Base-by-base conservation (phyloP, 805 yeast species). In the Teunomyces stri region DNA sequence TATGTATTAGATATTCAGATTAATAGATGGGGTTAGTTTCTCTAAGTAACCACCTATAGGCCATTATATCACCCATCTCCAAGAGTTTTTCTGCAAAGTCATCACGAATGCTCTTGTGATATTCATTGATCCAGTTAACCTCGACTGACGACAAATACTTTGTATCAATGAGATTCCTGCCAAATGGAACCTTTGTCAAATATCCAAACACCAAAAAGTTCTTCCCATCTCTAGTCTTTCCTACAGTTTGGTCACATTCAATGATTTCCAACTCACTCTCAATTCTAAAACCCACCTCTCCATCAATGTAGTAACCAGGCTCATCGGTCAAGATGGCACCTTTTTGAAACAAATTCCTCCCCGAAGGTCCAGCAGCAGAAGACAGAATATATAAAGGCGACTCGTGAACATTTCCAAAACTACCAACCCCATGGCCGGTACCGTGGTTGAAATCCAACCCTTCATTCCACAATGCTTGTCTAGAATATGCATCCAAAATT, bases 381-480 rank as follows among this genome's bases (percentile, higher is more conserved):
- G 76, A 69, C 49, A 86, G 88, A 50, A 94, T 82, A 12, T 91
- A 96, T 46, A 92, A 78, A 1, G 98, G 98, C 0, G 95, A 94
- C 60, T 95, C 97, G 64, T 94, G 99, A 13, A 94, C 98, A 63
- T 86, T 85, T 40, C 95, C 80, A 62, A 78, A 92, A 16, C 91
- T 78, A 2, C 97, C 98, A n/a, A 94, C 87, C 4, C 99, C 99
- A 66, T 94, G 99, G 1, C 98, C 97, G 0, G 98, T 89, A 7
- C 99, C 98, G 66, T 94, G 99, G 52, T 84, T 80, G 63, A 87
- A 94, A 62, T 88, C 94, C 42, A 89, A 71, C 0, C 98, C 98
- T 44, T 81, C 75, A 34, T 80, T 72, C 90, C 95, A 87, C 50
- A 94, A 69, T 44, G 80, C 84, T 64, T 85, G 90, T 53, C 99